phyloP scores from a whole-genome alignment of 2,329 filamentous ascomycete genomes.

The Podosphaera xanthii region DNA sequence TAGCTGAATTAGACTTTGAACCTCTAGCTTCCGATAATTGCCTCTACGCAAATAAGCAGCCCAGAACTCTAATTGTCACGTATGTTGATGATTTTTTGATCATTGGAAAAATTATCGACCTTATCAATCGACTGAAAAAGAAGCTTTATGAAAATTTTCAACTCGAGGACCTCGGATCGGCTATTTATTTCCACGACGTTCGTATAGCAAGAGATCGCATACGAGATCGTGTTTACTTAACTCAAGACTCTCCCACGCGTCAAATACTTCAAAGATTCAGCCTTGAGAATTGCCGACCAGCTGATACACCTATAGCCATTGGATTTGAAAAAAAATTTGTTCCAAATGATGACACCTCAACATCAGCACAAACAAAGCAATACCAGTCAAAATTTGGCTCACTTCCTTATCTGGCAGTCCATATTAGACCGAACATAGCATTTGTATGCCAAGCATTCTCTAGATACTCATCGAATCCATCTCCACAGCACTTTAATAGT shows the following conservation, averaged over 20 bases:
- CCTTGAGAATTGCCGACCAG: not conserved
- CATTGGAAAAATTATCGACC: not conserved
- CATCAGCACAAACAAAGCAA: too few relatives aligned
- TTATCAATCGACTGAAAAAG: not conserved
- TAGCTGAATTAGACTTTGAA: not conserved
- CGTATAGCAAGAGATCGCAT: not conserved
- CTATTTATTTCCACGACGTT: not conserved
- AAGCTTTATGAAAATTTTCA: not conserved
- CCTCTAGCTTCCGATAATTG: not conserved
- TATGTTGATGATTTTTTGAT: constrained; percentile 1
- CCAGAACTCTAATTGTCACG: not conserved
- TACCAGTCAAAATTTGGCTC: too few relatives aligned
- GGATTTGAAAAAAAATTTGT: not conserved
- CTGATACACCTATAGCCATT: not conserved
- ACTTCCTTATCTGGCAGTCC: too few relatives aligned
- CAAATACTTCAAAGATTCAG: not conserved
- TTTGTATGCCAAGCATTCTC: too few relatives aligned
- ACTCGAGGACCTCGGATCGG: not conserved
- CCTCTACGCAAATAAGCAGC: not conserved
- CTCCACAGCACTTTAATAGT: too few relatives aligned
- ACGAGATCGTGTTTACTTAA: not conserved
- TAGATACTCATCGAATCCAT: too few relatives aligned
- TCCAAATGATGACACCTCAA: not conserved
- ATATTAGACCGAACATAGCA: too few relatives aligned
- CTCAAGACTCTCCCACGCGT: not conserved